Percentiles rank a stretch among this genome's conserved stretches.
These are phyloP conservation scores for Pichia sp. DNA, from an alignment of 1,139 yeast species.

Conservation along the genomic window DNA sequence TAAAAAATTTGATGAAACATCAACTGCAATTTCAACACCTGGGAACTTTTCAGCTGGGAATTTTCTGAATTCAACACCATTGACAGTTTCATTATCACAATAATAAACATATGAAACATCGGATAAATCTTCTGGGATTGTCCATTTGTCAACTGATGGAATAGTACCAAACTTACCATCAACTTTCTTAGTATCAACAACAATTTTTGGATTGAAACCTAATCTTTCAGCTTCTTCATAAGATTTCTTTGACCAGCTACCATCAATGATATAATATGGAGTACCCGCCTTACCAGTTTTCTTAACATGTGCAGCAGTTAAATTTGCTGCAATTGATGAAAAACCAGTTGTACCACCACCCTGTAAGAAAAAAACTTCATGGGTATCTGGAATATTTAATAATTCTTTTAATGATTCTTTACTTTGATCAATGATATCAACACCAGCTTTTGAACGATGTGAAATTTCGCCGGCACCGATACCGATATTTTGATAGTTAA, in stretches of 20 bases:
- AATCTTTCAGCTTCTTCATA: conserved; percentile 79
- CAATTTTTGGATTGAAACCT: conserved; percentile 67
- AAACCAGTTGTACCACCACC: conserved; percentile 98
- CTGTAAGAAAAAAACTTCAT: conserved; percentile 89
- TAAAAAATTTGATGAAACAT: conserved; percentile 88
- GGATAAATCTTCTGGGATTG: conserved; percentile 36
- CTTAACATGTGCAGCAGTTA: conserved; percentile 67
- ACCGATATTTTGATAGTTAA: conserved; percentile 60
- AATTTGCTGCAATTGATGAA: conserved; percentile 77
- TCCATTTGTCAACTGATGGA: conserved; percentile 65
- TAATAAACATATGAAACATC: conserved; percentile 73
- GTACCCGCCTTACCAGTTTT: conserved; percentile 66
- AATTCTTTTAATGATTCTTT: conserved; percentile 59
- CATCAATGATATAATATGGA: conserved; percentile 86
- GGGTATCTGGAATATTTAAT: conserved; percentile 76
- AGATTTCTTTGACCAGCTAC: conserved; percentile 88
- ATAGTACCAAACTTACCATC: conserved; percentile 58
- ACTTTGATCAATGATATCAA: conserved; percentile 67
- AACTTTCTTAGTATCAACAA: conserved; percentile 55
- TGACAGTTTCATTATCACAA: conserved; percentile 95
- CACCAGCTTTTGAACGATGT: conserved; percentile 85
- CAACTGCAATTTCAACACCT: conserved; percentile 80
- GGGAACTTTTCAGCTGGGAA: conserved; percentile 52
- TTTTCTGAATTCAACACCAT: conserved; percentile 78
- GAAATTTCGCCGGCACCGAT: conserved; percentile 94